phyloP scores from a whole-genome alignment of 345 rosid species.

The Lagerstroemia speciosa region DNA sequence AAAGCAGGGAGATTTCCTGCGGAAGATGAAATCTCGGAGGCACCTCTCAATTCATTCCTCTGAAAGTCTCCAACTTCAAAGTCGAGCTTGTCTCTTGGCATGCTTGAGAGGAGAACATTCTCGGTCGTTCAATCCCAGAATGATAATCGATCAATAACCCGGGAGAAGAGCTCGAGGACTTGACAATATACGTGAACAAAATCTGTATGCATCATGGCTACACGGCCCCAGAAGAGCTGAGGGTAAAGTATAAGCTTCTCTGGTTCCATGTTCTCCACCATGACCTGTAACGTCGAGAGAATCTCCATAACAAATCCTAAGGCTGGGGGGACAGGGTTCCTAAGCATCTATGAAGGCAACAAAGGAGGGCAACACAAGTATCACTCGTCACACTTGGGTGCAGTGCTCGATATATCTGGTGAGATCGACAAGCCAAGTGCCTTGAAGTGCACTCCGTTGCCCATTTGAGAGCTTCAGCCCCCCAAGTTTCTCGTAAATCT shows the following conservation, averaged over 20 bases:
- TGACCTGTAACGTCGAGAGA: conserved; percentile 84
- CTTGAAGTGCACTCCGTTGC: conserved; percentile 99
- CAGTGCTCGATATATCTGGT: conserved; percentile 94
- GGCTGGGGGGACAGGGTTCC: conserved; percentile 91
- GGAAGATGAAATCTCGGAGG: conserved; percentile 57
- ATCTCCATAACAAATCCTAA: conserved; percentile 96
- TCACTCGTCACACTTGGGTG: conserved; percentile 90
- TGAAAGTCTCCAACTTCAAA: conserved; percentile 53
- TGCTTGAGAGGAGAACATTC: conserved; percentile 93
- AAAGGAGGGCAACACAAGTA: conserved; percentile 84
- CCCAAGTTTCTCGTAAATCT: conserved; percentile 99
- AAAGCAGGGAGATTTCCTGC: conserved; percentile 72
- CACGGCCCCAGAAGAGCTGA: conserved; percentile 97
- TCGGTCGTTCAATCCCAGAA: conserved; percentile 91
- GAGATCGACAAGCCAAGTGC: conserved; percentile 98
- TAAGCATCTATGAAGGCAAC: conserved; percentile 93
- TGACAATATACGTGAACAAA: conserved; percentile 96
- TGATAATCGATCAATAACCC: conserved; percentile 77
- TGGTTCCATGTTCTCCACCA: conserved; percentile 99
- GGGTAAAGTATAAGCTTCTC: conserved; percentile 97
- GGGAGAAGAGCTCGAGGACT: conserved; percentile 93
- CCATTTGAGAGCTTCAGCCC: conserved; percentile 96
- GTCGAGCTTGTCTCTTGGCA: conserved; percentile 87
- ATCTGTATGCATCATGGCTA: conserved; percentile 99
- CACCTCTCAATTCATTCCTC: conserved; percentile 53